Evolutionary conservation across 2,329 filamentous ascomycete species (phyloP).

Genomic region (Malbranchea zuffiana): DNA sequence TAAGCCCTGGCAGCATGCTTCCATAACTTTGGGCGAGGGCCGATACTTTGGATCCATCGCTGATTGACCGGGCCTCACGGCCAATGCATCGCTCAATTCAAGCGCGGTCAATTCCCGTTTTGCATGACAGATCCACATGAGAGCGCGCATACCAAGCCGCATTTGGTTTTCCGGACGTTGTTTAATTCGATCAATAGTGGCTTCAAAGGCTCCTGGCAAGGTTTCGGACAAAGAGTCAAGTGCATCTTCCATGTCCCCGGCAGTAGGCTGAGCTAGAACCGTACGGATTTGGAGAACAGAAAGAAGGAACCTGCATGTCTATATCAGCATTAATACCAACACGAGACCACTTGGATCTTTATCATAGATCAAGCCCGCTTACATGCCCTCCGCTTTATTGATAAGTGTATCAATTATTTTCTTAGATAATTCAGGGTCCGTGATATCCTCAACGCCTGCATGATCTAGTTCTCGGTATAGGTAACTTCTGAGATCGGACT

Average conservation of each 20-base stretch:
- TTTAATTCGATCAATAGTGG: neutral
- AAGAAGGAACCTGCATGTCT: constrained; percentile 2
- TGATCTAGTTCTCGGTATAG: constrained; percentile 2
- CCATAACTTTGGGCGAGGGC: neutral
- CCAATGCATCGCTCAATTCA: constrained; percentile 2
- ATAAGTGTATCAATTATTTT: constrained; percentile 1
- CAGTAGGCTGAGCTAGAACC: constrained; percentile 1
- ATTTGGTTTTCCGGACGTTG: neutral
- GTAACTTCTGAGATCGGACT: constrained; percentile 2
- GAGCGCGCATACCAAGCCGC: neutral
- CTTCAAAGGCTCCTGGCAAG: constrained; percentile 1
- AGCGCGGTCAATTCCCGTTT: neutral
- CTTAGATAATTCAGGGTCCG: neutral
- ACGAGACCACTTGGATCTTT: neutral
- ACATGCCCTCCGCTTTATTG: constrained; percentile 3
- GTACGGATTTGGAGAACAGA: constrained; percentile 3
- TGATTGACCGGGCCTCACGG: neutral
- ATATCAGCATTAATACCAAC: neutral
- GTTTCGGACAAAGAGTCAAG: constrained; percentile 2
- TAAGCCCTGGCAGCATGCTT: constrained; percentile 19
- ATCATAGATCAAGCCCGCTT: neutral
- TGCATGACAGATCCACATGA: constrained; percentile 4
- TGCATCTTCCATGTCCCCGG: constrained; percentile 4
- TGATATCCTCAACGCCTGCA: constrained; percentile 1
- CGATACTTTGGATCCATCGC: constrained; percentile 1